Percentiles rank a stretch among this genome's conserved stretches.
Evolutionary conservation across 495 filamentous ascomycete species (phyloP).

Genomic region (Bombardia bombarda): DNA sequence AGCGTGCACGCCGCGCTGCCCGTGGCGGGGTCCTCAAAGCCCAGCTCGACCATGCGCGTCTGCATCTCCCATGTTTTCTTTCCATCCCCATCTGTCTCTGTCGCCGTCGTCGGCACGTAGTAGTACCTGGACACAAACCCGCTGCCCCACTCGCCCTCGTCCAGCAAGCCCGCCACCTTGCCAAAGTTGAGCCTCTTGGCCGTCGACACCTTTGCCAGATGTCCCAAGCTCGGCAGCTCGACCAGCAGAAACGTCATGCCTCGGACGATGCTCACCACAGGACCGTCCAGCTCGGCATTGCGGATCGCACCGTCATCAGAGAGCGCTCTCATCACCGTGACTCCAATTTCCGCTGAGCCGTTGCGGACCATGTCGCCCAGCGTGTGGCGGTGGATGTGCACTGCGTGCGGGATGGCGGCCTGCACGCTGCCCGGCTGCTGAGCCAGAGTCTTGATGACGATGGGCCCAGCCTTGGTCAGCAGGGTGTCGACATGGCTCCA

Average conservation of each 20-base stretch:
- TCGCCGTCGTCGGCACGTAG: conserved; percentile 32
- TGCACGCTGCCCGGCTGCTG: conserved; percentile 22
- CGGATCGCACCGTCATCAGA: conserved; percentile 20
- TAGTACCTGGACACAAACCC: conserved; percentile 51
- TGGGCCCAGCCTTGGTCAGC: conserved; percentile 54
- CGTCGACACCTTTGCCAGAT: conserved; percentile 27
- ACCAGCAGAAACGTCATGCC: conserved; percentile 61
- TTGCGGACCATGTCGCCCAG: conserved; percentile 14
- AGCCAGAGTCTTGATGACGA: conserved; percentile 16
- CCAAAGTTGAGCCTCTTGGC: conserved; percentile 21
- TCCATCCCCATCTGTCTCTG: conserved; percentile 15
- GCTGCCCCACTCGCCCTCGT: conserved; percentile 47
- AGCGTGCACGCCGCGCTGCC: conserved; percentile 56
- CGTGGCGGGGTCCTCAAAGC: conserved; percentile 61
- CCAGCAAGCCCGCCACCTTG: conserved; percentile 28
- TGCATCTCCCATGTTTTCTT: conserved; percentile 12
- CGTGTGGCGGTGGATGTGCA: conserved; percentile 48
- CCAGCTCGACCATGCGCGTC: conserved; percentile 48
- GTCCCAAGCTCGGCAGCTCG: conserved; percentile 37
- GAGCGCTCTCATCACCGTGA: conserved; percentile 8
- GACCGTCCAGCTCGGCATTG: conserved; percentile 29
- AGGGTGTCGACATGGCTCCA: conserved; percentile 33
- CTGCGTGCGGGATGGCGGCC: conserved; percentile 57
- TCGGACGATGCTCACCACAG: conserved; percentile 56
- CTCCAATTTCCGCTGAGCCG: background rate